Evolutionary conservation across 352 stramenopile genomes (phyloP), one percentile per base, ranked within the genome.

Genomic region (Pythium grandisporangium): DNA sequence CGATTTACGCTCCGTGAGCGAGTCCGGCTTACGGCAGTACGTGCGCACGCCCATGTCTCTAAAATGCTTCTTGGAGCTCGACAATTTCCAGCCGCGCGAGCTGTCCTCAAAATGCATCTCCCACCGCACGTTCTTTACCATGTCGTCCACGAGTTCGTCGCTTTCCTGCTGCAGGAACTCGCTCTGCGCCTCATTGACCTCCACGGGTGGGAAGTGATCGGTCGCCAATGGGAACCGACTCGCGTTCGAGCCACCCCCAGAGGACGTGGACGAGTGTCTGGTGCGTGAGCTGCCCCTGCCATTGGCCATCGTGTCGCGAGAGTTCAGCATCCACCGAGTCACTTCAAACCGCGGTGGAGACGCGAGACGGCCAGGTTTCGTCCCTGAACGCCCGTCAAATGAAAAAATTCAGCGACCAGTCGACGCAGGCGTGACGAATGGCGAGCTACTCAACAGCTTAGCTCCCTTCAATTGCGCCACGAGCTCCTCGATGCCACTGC

Each of bases 31-130:
- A 42, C 61, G 50, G 49, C 44, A 76, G 56, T 81, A 84, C 14
- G 66, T 77, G 36, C 68, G 68, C 33, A 82, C 71, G 35, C 73
- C 70, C 13, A 66, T 74, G 35, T 78, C 73, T 38, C 70, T 70
- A 34, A 79, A 84, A 46, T 86, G 67, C 27, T 59, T 68, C 44
- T 79, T 70, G 29, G 70, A 82, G 47, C 73, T 86, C 25, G 54
- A 71, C 30, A 86, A 66, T 21, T 82, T 82, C 73, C 73, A 86
- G 5, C 70, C 70, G 40, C 64, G 67, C 32, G 53, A 48, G 30
- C 62, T 60, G 47, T 83, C 67, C 37, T 83, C 70, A 46, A 71
- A 71, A 27, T 58, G 71, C 65, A 80, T 81, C 33, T 69, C 51
- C 70, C 70, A 83, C 35, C 71, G 65, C 48, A 61, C 67, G 20